phyloP scores from a whole-genome alignment of 768 basidiomycete genomes.

The Clitopilus hobsonii region DNA sequence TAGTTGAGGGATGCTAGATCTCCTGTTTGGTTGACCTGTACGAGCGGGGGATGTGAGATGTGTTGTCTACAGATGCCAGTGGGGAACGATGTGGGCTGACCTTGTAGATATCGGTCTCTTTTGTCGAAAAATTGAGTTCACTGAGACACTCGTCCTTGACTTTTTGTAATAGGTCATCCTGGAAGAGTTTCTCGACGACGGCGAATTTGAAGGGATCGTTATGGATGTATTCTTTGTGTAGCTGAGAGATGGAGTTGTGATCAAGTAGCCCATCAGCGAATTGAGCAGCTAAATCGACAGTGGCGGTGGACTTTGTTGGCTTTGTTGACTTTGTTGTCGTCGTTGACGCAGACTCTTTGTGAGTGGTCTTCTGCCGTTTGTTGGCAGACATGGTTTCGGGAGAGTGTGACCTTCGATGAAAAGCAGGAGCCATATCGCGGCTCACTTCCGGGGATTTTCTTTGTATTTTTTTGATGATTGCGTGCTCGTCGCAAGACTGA shows the following conservation, averaged over 20 bases:
- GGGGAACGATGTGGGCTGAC: slow-evolving; percentile 28
- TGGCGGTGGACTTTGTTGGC: too few relatives aligned
- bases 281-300: slow-evolving; percentile 28
- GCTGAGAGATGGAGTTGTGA: slow-evolving; percentile 45
- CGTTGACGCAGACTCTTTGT: slow-evolving; percentile 10
- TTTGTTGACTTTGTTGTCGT: not conserved
- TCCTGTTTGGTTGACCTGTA: slow-evolving; percentile 92
- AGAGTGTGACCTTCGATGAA: slow-evolving; percentile 21
- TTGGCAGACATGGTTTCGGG: slow-evolving; percentile 13
- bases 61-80: slow-evolving; percentile 3
- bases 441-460: too few relatives aligned
- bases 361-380: slow-evolving; percentile 25
- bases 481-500: not conserved
- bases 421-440: not conserved
- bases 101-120: slow-evolving; percentile 99
- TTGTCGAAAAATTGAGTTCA: slow-evolving; percentile 82
- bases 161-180: slow-evolving; percentile 71
- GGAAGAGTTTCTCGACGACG: slow-evolving; percentile 76
- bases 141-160: slow-evolving; percentile 82
- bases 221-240: slow-evolving; percentile 51
- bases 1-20: slow-evolving; percentile 92
- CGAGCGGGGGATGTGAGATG: slow-evolving; percentile 5
- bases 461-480: not conserved
- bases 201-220: slow-evolving; percentile 80
- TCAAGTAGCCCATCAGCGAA: slow-evolving; percentile 59